Conservation (phyloP, 179 eudicot species). For the Dionaea muscipula region DNA sequence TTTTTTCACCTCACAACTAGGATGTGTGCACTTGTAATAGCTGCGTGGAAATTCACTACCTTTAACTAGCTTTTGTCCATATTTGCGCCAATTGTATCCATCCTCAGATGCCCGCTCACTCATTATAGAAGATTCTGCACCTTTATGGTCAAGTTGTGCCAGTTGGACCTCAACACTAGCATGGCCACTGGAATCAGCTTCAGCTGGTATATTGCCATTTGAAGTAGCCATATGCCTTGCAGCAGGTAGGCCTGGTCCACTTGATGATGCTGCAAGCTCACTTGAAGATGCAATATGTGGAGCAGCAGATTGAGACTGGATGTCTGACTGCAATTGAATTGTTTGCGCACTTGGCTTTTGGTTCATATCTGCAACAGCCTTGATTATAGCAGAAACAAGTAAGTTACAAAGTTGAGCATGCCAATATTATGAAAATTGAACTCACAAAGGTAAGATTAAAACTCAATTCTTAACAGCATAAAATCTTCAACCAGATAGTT, state of each 20-base stretch:
- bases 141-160: slow-evolving; percentile 44
- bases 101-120: slow-evolving; percentile 23
- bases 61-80: slow-evolving; percentile 91
- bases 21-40: slow-evolving; percentile 70
- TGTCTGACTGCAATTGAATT: slow-evolving; percentile 35
- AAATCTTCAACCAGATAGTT: too few relatives aligned
- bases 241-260: slow-evolving; percentile 24
- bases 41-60: slow-evolving; percentile 88
- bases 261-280: slow-evolving; percentile 32
- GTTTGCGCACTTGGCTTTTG: slow-evolving; percentile 34
- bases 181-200: slow-evolving; percentile 33
- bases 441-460: slow-evolving; percentile 52
- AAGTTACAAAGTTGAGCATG: slow-evolving; percentile 4
- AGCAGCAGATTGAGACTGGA: slow-evolving; percentile 30
- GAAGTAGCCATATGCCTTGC: slow-evolving; percentile 17
- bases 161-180: slow-evolving; percentile 26
- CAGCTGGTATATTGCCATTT: slow-evolving; percentile 20
- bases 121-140: slow-evolving; percentile 19
- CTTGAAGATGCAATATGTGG: slow-evolving; percentile 15
- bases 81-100: slow-evolving; percentile 57
- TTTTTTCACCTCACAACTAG: too few relatives aligned
- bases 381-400: slow-evolving; percentile 17
- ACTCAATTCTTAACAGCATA: too few relatives aligned
- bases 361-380: slow-evolving; percentile 43
- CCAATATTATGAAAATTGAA: slow-evolving; percentile 37